A percentile compares a stretch with the other conserved stretches of the same genome.
These are phyloP conservation scores for Kitagawia praeruptora DNA, from an alignment of 129 eudicot genomes.

Conservation along the genomic window DNA sequence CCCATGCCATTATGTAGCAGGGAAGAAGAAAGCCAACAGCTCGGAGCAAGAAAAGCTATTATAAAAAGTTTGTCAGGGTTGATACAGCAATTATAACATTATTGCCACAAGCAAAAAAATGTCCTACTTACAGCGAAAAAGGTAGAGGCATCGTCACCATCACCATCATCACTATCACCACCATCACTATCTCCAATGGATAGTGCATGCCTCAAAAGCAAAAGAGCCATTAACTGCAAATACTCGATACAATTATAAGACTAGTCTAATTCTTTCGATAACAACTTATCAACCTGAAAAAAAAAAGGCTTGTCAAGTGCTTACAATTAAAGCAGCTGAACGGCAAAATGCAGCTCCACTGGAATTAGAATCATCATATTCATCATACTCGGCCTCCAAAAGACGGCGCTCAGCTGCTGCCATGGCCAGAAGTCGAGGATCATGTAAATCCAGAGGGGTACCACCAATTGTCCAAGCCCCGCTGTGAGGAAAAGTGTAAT, in stretches of 20 bases:
- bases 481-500: slow-evolving; percentile 24
- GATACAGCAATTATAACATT: background rate
- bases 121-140: slow-evolving; percentile 55
- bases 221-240: slow-evolving; percentile 68
- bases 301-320: background rate
- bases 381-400: slow-evolving; percentile 69
- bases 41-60: slow-evolving; percentile 38
- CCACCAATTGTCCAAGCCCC: slow-evolving; percentile 72
- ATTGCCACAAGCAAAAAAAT: background rate
- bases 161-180: slow-evolving; percentile 24
- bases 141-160: slow-evolving; percentile 48
- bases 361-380: slow-evolving; percentile 54
- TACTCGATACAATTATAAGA: background rate
- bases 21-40: slow-evolving; percentile 17
- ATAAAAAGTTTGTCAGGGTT: slow-evolving; percentile 13
- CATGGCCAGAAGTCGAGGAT: slow-evolving; percentile 75
- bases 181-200: slow-evolving; percentile 50
- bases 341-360: slow-evolving; percentile 82
- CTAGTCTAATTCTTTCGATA: background rate
- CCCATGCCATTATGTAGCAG: slow-evolving; percentile 17
- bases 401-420: slow-evolving; percentile 69
- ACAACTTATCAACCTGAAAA: background rate
- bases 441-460: slow-evolving; percentile 57
- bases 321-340: slow-evolving; percentile 72
- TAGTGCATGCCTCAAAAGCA: slow-evolving; percentile 68